Evolutionary conservation across 345 rosid genomes (phyloP), one percentile per base, ranked within the genome.

Genomic region (Salix caprea): DNA sequence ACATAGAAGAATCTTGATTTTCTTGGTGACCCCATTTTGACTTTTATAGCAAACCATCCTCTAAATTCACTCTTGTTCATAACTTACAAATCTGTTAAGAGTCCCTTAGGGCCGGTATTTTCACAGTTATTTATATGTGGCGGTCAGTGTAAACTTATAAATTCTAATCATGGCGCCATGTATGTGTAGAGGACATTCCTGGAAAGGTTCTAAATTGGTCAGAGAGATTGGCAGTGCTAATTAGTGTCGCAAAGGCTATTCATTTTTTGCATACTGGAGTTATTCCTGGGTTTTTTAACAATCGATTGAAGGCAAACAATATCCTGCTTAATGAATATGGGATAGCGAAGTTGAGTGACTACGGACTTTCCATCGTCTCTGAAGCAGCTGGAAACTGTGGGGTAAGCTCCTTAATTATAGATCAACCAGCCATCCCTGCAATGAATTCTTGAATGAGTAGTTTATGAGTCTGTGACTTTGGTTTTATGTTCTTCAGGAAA

Each of bases 231-330:
- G 84, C 84, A 72, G 85, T 86, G 65, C 81, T 92, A 12, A 84
- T 69, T 50, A 88, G 91, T 73, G 85, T 89, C 30, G 94, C 93
- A 52, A 89, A 85, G 82, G 93, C 94, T 70, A 91, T 90, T 68
- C 94, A 89, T 69, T 92, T 89, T 85, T 87, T 92, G 76, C 97
- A 92, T 65, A 92, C 94, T 44, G 97, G 94, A 78, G 91, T 92
- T 24, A 90, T 92, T 72, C 94, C 97, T 9, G 97, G 97, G 40
- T 92, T 90, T 82, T 90, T 87, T 74, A 89, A 88, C 80, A 92
- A 92, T 75, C 76, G 90, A 23, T 82, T 92, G 79, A 92, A 90
- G 85, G 81, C 86, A 39, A 86, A 90, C 58, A 89, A 87, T 73
- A 83, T 92, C 74, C 85, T 92, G 89, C 87, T 92, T 32, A 86